Evolutionary conservation across 2,329 filamentous ascomycete genomes (phyloP).

Genomic region (Hymenoscyphus occultus): DNA sequence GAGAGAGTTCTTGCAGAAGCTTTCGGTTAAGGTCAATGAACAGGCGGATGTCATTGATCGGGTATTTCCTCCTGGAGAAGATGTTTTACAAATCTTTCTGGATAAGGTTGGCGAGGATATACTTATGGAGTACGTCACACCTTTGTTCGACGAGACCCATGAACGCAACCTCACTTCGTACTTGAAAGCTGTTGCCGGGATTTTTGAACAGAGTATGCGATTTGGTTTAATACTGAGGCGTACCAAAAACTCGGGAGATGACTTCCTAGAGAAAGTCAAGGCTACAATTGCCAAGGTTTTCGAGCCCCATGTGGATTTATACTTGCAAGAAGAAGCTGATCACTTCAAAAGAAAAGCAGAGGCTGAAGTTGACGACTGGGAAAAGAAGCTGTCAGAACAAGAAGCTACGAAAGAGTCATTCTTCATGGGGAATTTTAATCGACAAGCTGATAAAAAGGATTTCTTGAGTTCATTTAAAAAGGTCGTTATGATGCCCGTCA

Average conservation of each 20-base stretch:
- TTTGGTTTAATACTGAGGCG: slow-evolving; percentile 71
- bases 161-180: slow-evolving; percentile 72
- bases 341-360: slow-evolving; percentile 77
- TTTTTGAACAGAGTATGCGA: slow-evolving; percentile 81
- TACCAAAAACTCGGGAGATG: slow-evolving; percentile 58
- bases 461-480: slow-evolving; percentile 97
- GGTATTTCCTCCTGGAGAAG: slow-evolving; percentile 69
- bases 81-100: slow-evolving; percentile 74
- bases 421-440: slow-evolving; percentile 92
- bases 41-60: slow-evolving; percentile 76
- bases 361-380: slow-evolving; percentile 77
- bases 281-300: slow-evolving; percentile 71
- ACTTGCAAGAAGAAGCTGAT: slow-evolving; percentile 86
- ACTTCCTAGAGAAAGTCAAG: slow-evolving; percentile 63
- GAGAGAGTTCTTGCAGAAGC: slow-evolving; percentile 71
- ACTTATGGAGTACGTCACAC: slow-evolving; percentile 80
- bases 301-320: slow-evolving; percentile 90
- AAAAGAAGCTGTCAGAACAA: slow-evolving; percentile 86
- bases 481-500: slow-evolving; percentile 98
- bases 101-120: slow-evolving; percentile 80
- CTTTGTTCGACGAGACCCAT: slow-evolving; percentile 84
- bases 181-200: slow-evolving; percentile 78
- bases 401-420: slow-evolving; percentile 89
- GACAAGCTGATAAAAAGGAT: slow-evolving; percentile 93
- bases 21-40: slow-evolving; percentile 76